Evolutionary conservation across 2,329 filamentous ascomycete species (phyloP).

Genomic region (Trichothecium sympodiale): DNA sequence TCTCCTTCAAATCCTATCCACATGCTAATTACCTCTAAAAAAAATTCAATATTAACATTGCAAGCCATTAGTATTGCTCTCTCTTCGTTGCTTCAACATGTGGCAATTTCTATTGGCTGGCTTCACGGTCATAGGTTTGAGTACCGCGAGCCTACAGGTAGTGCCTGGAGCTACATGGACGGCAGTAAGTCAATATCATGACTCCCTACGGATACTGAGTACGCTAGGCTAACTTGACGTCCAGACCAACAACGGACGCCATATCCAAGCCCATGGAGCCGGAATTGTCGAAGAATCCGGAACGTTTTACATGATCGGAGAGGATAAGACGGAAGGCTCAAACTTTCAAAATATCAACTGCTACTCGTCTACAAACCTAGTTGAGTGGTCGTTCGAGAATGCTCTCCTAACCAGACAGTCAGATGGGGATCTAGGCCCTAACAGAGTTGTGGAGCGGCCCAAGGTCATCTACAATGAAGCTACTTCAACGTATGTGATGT

Average conservation of each 20-base stretch:
- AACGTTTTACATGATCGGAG: conserved; percentile 57
- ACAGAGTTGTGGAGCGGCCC: conserved; percentile 53
- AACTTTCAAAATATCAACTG: conserved; percentile 56
- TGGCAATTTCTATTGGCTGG: too few species aligned
- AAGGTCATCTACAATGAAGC: conserved; percentile 57
- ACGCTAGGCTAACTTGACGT: neutral
- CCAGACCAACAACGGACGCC: conserved; percentile 34
- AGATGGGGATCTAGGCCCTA: conserved; percentile 45
- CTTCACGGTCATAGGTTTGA: conserved; percentile 1
- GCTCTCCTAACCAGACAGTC: conserved; percentile 42
- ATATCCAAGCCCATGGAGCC: conserved; percentile 56
- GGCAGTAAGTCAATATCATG: conserved; percentile 16
- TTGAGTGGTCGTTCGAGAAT: conserved; percentile 52
- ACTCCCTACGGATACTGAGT: neutral
- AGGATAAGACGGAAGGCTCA: conserved; percentile 55
- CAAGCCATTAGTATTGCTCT: too few species aligned
- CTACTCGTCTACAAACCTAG: conserved; percentile 51
- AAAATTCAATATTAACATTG: too few species aligned
- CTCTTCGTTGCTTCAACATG: too few species aligned
- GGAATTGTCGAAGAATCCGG: conserved; percentile 47
- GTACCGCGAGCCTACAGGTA: conserved; percentile 16
- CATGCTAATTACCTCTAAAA: too few species aligned
- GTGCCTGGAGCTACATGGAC: conserved; percentile 36
- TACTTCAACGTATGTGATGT: conserved; percentile 57
- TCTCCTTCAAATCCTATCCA: too few species aligned